These are phyloP conservation scores for Venturia nashicola DNA, from an alignment of 2,329 filamentous ascomycete genomes.

Conservation along the genomic window DNA sequence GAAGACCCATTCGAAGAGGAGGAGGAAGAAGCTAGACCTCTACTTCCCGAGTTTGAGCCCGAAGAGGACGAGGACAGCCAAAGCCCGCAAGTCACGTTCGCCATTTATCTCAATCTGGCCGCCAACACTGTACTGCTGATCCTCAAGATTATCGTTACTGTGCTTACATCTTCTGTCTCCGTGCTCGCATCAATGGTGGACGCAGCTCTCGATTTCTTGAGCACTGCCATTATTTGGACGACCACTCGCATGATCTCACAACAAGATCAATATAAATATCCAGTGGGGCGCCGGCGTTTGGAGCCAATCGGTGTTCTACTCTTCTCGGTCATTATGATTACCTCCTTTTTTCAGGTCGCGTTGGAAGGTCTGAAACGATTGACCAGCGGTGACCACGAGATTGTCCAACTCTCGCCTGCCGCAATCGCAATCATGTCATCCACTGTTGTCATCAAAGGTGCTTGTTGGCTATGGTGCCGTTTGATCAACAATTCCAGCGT, in stretches of 20 bases:
- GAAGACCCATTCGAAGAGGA: conserved; percentile 30
- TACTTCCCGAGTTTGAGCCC: conserved; percentile 56
- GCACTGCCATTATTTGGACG: conserved; percentile 68
- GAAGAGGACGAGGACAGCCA: conserved; percentile 63
- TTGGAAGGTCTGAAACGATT: conserved; percentile 58
- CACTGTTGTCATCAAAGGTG: conserved; percentile 70
- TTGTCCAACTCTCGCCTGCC: conserved; percentile 61
- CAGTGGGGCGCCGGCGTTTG: conserved; percentile 62
- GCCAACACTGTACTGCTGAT: conserved; percentile 66
- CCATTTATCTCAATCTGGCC: conserved; percentile 74
- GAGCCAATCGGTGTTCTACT: conserved; percentile 72
- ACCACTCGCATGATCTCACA: conserved; percentile 64
- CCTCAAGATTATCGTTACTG: conserved; percentile 64
- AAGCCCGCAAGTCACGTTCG: conserved; percentile 66
- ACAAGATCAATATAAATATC: conserved; percentile 63
- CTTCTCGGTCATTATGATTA: conserved; percentile 79
- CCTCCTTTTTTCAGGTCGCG: conserved; percentile 67
- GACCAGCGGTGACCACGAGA: conserved; percentile 44
- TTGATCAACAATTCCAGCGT: conserved; percentile 77
- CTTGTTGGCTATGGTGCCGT: conserved; percentile 80
- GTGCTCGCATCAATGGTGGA: conserved; percentile 71
- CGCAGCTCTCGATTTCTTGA: conserved; percentile 67
- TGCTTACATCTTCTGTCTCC: conserved; percentile 69
- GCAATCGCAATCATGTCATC: conserved; percentile 69
- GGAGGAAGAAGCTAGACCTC: conserved; percentile 29